Base-by-base conservation (phyloP, 75 land plant species). In the Sequoia sempervirens region DNA sequence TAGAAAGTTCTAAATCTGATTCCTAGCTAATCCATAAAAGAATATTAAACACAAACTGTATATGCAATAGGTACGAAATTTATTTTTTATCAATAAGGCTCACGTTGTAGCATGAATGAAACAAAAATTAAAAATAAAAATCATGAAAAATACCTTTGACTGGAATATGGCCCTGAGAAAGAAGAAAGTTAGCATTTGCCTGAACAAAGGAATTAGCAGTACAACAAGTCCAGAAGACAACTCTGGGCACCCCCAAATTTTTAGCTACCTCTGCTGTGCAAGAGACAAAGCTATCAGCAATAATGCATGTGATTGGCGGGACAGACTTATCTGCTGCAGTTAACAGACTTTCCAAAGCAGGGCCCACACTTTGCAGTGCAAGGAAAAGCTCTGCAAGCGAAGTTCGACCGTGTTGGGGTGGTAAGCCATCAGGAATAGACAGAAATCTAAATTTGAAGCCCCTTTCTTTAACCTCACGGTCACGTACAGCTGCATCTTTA, bases 331-430 rank as follows among this genome's bases (percentile, higher is more conserved):
- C 17, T n/a, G 26, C 69, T 6, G 8, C 1, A 17, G 56, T 54
- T n/a, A 66, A n/a, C 9, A 66, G 18, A n/a, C 69, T 8, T n/a
- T 66, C 30, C 30, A 66, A 6, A 66, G 17, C 69, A 23, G 69
- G 69, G 30, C 69, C 69, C 69, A n/a, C 2, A 2, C 10, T n/a
- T 66, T 7, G 69, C 69, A n/a, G n/a, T 5, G 69, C 69, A 5
- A 66, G 69, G 7, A 66, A 66, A 66, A n/a, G 17, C 45, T 83
- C 84, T 2, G 32, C 40, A 18, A 83, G 50, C 32, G 84, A 73
- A n/a, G 76, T 75, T 10, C 75, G 74, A 26, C 76, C 70, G 4
- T 75, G 74, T 0, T 83, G 56, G 5, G 75, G 84, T 4, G 84
- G 84, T 40, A 83, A 52, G 28, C 38, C 32, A 43, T 83, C 69